Evolutionary conservation across 2,329 filamentous ascomycete species (phyloP), one percentile per base, ranked within the genome.

Genomic region (Biscogniauxia marginata): DNA sequence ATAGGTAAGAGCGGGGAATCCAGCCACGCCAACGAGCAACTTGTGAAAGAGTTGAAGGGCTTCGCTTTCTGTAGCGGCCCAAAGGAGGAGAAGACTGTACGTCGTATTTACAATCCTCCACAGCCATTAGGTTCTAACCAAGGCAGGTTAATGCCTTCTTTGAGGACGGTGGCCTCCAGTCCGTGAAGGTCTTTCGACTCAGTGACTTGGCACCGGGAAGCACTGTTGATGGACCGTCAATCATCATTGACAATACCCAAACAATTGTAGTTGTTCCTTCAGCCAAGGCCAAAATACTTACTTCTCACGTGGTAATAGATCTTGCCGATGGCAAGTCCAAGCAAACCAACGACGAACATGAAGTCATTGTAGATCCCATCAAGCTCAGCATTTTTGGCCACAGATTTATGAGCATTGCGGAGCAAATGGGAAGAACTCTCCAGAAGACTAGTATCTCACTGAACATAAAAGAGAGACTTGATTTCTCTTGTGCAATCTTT

Each of bases 341-440:
- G 57, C 72, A 49, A 87, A 34, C 82, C 86, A 54, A 78, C 85
- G 58, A 61, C 34, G 59, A 71, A 43, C 46, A 56, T 7, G 52
- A 55, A 46, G 24, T 56, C 13, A 79, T 83, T 21, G 84, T 90
- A 0, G 86, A 91, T 66, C 89, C 88, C 0, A 88, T 92, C 63
- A 81, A 89, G 70, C 78, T 93, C 1, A 88, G 84, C 63, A 87
- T 92, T 55, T 92, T 92, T 65, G 87, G 85, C 0, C 88, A 92
- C 70, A 80, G 89, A 3, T 93, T 93, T 74, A 93, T 93, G 89
- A 85, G 87, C 3, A 90, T 92, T 60, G 89, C 89, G 0, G 89
- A 92, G 71, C 89, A 92, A 66, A 92, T 92, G 88, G 89, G 89
- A 0, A 79, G 87, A 50, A 87, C 87, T 3, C 73, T 93, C n/a